Conservation (phyloP, 2,329 filamentous ascomycete genomes). For the Colletotrichum melonis region DNA sequence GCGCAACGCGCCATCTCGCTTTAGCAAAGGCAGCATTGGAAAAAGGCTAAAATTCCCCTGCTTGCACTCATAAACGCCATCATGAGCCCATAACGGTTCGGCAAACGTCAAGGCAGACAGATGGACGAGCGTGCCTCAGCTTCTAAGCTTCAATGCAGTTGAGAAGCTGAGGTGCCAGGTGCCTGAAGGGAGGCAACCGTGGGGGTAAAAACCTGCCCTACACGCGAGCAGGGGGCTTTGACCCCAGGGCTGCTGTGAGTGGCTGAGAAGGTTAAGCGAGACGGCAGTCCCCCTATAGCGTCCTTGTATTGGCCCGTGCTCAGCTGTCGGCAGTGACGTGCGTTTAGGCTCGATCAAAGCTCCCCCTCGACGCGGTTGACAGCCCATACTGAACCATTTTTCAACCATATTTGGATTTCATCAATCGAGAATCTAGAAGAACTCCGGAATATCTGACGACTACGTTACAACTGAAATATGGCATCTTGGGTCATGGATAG, state of each 20-base stretch:
- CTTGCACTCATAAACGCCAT: background rate
- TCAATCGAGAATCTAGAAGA: no score
- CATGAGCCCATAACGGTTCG: background rate
- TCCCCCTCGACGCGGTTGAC: background rate
- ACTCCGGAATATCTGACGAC: no score
- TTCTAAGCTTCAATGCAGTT: no score
- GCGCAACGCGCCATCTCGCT: background rate
- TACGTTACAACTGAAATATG: background rate
- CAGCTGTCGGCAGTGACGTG: background rate
- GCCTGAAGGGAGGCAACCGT: constrained; percentile 4
- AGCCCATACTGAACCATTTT: background rate
- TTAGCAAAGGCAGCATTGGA: background rate
- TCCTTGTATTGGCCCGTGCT: background rate
- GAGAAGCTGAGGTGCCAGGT: background rate
- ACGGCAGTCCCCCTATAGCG: background rate
- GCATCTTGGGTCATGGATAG: background rate
- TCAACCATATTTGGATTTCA: background rate
- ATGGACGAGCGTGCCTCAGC: background rate
- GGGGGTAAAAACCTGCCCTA: background rate
- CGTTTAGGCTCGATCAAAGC: background rate
- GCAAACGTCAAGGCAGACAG: constrained; percentile 9
- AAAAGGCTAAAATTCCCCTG: no score
- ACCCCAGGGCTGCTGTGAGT: background rate
- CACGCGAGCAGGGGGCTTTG: background rate
- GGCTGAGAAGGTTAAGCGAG: background rate